These are phyloP conservation scores for Mikania micrantha DNA, from an alignment of 129 eudicot genomes.

Conservation along the genomic window DNA sequence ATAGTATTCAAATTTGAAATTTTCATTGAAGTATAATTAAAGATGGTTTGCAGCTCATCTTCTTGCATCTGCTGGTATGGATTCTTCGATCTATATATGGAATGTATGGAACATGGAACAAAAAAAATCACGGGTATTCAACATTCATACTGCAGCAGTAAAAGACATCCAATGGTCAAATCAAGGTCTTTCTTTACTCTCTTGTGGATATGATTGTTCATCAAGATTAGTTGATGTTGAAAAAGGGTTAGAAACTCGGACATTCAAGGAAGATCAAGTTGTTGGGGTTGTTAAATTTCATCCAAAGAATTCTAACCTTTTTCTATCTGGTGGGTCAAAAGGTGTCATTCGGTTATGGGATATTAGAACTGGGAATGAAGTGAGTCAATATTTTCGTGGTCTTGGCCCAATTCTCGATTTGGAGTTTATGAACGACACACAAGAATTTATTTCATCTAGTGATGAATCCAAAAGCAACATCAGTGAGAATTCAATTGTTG, in stretches of 20 bases:
- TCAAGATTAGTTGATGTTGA: constrained; percentile 83
- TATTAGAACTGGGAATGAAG: constrained; percentile 58
- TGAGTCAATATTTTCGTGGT: constrained; percentile 54
- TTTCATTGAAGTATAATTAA: constrained; percentile 31
- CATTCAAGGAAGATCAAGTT: constrained; percentile 74
- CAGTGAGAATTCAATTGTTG: constrained; percentile 80
- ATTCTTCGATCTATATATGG: constrained; percentile 72
- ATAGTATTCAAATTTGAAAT: not conserved
- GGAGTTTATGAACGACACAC: constrained; percentile 60
- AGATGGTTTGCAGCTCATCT: constrained; percentile 85
- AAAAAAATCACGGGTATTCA: constrained; percentile 54
- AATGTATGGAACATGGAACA: constrained; percentile 68
- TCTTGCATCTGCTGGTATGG: constrained; percentile 97
- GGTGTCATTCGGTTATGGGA: constrained; percentile 82
- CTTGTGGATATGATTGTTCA: constrained; percentile 85
- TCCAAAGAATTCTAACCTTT: constrained; percentile 72
- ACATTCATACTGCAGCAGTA: constrained; percentile 67
- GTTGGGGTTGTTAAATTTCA: constrained; percentile 72
- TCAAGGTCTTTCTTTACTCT: constrained; percentile 63
- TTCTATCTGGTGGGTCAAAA: constrained; percentile 89
- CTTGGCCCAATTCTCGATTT: constrained; percentile 88
- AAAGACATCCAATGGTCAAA: constrained; percentile 89
- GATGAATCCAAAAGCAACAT: constrained; percentile 78
- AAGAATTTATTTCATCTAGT: constrained; percentile 74
- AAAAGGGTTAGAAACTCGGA: constrained; percentile 58